Base-by-base conservation (phyloP, 1,139 yeast genomes). In the Nakaseomyces delphensis region DNA sequence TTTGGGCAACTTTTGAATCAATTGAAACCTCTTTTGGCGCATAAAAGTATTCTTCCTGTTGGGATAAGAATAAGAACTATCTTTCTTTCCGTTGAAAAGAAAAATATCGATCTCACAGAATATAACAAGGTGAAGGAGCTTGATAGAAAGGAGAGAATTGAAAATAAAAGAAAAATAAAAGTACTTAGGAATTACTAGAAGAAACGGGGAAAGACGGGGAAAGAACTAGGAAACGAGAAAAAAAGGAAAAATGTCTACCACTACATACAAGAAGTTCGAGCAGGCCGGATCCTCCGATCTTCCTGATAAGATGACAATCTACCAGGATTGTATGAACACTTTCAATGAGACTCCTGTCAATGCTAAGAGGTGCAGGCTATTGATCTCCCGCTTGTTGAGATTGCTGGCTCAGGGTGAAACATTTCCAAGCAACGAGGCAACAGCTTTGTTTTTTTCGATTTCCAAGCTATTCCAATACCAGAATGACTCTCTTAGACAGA, bases 231-330 rank as follows among this genome's bases (percentile, higher is more conserved):
- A 21, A 23, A 21, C 19, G 18, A 11, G 7, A 33, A 8, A 9
- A 33, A 20, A 33, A 19, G 36, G 14, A 18, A 28, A 50, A 42
- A 85, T 86, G 91, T 83, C 95, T 40, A 79, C 93, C 40, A 77
- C 73, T 59, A 73, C 85, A 36, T 85, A 85, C 67, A 87, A 85
- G 69, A 84, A 83, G 68, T 77, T 75, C 66, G 96, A 86, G 63
- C 87, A 84, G 60, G 65, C 77, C 47, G 83, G 75, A 52, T 68
- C 79, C 44, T 82, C 79, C 42, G 65, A 68, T 24, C 64, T 74
- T 51, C 93, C 95, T 47, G 98, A 91, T 67, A 87, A 87, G 67
- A 91, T 91, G 97, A 83, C 96, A 9, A 91, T 93, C 51, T 89
- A 84, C 64, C 99, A 91, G 67, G 96, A 89, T 64, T 89, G 97